Evolutionary conservation across 305 asterid species (phyloP), one percentile per base, ranked within the genome.

Genomic region (Fraxinus angustifolia): DNA sequence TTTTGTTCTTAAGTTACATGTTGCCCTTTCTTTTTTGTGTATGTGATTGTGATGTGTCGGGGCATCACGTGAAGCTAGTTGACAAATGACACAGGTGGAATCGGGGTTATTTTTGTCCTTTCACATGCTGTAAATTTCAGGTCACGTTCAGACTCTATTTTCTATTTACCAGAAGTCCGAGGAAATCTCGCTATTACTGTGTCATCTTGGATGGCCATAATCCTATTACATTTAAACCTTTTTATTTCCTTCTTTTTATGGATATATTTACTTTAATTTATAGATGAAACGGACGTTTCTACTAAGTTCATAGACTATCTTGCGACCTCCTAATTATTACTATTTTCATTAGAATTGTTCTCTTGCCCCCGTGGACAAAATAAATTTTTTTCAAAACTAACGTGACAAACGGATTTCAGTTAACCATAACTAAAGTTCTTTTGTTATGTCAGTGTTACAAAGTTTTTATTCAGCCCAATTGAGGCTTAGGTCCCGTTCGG

Each of bases 41-140:
- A 60, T 88, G 84, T 83, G 87, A 81, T 80, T 80, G 80, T 71
- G 88, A 80, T 82, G 82, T 86, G 86, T 34, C 77, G 82, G 84
- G 88, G 87, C 33, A 78, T 90, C 94, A 91, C 93, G 91, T 88
- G 95, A 89, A 84, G 90, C 91, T 84, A 88, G 88, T 80, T 80
- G 89, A 86, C 93, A 89, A 84, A 87, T 80, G 90, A 86, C 74
- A 68, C 11, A 79, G 48, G 30, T 80, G 87, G 77, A 50, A 75
- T 67, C 86, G 85, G 91, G 95, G 91, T 50, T 85, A 81, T 80
- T 89, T 90, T 86, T 89, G 92, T 90, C 92, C 85, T 86, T 87
- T 88, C 74, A 45, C 79, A 81, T 83, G 72, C 88, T 93, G 97
- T 92, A 93, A 89, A 93, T 91, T 86, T 87, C 87, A 80, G 88